Percentiles rank a stretch among this genome's conserved stretches.
phyloP scores from a whole-genome alignment of 345 rosid genomes.

The Rhizophora mangle region DNA sequence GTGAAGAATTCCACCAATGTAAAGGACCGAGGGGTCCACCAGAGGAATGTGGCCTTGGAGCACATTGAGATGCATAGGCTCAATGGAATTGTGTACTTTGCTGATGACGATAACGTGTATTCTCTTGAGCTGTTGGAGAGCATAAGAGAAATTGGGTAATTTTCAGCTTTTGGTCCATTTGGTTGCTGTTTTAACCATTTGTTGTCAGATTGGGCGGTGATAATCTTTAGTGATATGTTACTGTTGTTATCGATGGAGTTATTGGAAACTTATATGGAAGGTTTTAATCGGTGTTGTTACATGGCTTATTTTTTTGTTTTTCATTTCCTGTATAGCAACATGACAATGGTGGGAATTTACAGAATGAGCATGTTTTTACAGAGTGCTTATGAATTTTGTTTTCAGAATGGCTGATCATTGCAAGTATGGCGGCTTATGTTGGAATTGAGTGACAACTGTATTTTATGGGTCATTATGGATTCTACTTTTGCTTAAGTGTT shows the following conservation, averaged over 20 bases:
- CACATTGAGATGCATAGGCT: slow-evolving; percentile 75
- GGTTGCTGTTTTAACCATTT: neutral
- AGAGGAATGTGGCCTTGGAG: slow-evolving; percentile 73
- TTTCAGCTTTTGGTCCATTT: neutral
- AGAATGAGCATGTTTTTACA: too few relatives aligned
- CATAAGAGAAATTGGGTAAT: slow-evolving; percentile 63
- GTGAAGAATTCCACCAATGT: slow-evolving; percentile 44
- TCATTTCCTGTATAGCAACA: too few relatives aligned
- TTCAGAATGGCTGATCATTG: too few relatives aligned
- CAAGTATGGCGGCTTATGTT: too few relatives aligned
- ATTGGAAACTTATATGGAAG: neutral
- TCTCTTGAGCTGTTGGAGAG: slow-evolving; percentile 67
- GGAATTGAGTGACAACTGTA: too few relatives aligned
- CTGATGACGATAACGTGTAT: slow-evolving; percentile 79
- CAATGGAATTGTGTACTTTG: slow-evolving; percentile 83
- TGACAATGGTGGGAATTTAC: too few relatives aligned
- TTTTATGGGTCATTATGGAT: neutral
- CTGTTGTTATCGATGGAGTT: neutral
- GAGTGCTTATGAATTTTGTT: too few relatives aligned
- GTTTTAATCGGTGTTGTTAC: neutral
- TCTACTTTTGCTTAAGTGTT: neutral
- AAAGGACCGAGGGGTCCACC: slow-evolving; percentile 74
- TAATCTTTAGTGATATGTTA: neutral
- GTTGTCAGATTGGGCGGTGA: neutral
- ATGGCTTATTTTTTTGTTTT: neutral